These are phyloP conservation scores for Pleurotus sapidus DNA, from an alignment of 768 basidiomycete species.

Conservation along the genomic window DNA sequence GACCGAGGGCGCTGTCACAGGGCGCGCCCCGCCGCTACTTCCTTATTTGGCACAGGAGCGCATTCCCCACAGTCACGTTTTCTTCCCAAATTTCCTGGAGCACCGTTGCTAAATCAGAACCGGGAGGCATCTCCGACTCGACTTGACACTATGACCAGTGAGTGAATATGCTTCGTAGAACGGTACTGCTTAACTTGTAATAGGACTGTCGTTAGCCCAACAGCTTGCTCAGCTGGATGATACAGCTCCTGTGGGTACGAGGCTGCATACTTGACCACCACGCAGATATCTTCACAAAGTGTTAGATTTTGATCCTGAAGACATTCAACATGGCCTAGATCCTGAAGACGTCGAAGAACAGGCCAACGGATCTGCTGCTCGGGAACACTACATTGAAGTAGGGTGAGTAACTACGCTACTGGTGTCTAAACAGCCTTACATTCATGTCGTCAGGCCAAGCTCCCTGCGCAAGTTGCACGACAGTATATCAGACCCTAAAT, in stretches of 20 bases:
- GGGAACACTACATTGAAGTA: conserved; percentile 84
- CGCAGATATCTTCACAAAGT: conserved; percentile 21
- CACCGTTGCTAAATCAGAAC: no score
- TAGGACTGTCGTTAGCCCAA: conserved; percentile 63
- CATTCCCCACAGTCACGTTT: not conserved
- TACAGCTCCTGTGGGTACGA: conserved; percentile 62
- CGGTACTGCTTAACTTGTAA: not conserved
- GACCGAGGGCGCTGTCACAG: no score
- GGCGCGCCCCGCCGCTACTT: no score
- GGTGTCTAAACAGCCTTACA: not conserved
- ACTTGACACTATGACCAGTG: not conserved
- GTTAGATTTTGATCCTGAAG: conserved; percentile 72
- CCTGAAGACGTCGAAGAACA: conserved; percentile 34
- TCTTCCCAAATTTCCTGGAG: not conserved
- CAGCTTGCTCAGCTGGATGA: conserved; percentile 82
- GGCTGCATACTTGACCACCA: not conserved
- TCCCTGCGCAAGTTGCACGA: conserved; percentile 62
- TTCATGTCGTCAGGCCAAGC: conserved; percentile 51
- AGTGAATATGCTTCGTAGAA: not conserved
- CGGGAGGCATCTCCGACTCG: no score
- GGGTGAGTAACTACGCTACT: conserved; percentile 48
- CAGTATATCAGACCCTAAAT: conserved; percentile 73
- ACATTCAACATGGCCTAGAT: conserved; percentile 49
- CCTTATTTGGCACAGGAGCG: no score
- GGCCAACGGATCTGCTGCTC: conserved; percentile 31